phyloP scores from a whole-genome alignment of 176 grass and related monocot genomes.

The Musa acuminata region DNA sequence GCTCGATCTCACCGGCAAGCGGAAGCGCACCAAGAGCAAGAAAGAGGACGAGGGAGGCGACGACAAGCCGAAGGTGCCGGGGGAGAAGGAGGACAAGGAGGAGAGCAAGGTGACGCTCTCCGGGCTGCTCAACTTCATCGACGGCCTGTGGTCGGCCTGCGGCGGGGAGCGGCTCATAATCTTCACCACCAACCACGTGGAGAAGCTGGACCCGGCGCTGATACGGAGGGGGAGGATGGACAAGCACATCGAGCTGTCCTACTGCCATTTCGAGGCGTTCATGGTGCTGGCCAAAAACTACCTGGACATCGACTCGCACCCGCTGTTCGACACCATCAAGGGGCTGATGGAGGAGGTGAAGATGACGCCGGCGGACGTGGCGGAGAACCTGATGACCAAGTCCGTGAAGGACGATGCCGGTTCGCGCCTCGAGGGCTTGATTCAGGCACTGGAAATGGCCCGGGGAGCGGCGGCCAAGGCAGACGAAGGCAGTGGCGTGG shows the following conservation, averaged over 20 bases:
- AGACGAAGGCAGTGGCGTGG: not conserved
- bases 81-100: not conserved
- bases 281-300: conserved; percentile 46
- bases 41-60: not conserved
- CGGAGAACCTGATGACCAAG: conserved; percentile 52
- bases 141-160: conserved; percentile 24
- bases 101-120: conserved; percentile 26
- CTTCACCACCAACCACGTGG: conserved; percentile 23
- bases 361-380: conserved; percentile 51
- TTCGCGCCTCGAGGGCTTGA: conserved; percentile 24
- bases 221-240: conserved; percentile 58
- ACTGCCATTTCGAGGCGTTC: conserved; percentile 44
- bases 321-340: conserved; percentile 13
- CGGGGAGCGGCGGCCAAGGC: not conserved
- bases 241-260: conserved; percentile 78
- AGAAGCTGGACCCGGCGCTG: conserved; percentile 36
- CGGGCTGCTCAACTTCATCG: conserved; percentile 23
- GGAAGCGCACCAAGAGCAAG: not conserved
- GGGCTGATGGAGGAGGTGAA: conserved; percentile 33
- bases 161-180: conserved; percentile 25
- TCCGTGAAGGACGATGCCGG: conserved; percentile 11
- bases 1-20: conserved; percentile 30
- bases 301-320: conserved; percentile 19
- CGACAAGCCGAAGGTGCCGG: not conserved
- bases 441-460: conserved; percentile 28